Evolutionary conservation across 495 filamentous ascomycete species (phyloP).

Genomic region (Letharia lupina): DNA sequence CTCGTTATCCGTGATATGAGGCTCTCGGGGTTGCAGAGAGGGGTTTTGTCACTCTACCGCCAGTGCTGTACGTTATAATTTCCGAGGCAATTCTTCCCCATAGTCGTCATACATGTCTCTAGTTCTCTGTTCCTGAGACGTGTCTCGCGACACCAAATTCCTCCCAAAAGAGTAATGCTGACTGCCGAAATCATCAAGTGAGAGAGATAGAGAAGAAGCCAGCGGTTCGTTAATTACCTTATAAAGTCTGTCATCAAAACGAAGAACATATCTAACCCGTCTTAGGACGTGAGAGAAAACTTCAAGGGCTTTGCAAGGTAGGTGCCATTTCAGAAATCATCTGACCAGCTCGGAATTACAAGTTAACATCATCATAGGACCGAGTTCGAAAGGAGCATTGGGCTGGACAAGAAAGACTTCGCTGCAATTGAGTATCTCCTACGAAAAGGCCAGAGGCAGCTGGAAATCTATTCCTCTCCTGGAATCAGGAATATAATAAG

Average conservation of each 20-base stretch:
- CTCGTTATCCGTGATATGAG: constrained; percentile 33
- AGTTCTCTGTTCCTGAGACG: no score
- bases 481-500: constrained; percentile 71
- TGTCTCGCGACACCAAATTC: no score
- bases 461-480: constrained; percentile 75
- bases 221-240: constrained; percentile 40
- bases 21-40: constrained; percentile 82
- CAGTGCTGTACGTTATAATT: constrained; percentile 42
- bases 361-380: constrained; percentile 36
- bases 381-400: constrained; percentile 67
- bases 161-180: no score
- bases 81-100: no score
- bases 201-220: constrained; percentile 77
- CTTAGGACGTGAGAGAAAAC: constrained; percentile 42
- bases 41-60: constrained; percentile 80
- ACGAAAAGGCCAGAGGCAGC: constrained; percentile 72
- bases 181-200: constrained; percentile 28
- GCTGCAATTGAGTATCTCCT: constrained; percentile 78
- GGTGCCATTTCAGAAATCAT: constrained; percentile 32
- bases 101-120: no score
- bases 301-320: constrained; percentile 52
- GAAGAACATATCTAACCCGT: constrained; percentile 15
- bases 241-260: constrained; percentile 1
- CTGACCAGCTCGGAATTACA: constrained; percentile 6
- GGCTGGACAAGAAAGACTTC: constrained; percentile 82